These are phyloP conservation scores for Coemansia linderi DNA, from an alignment of 371 early-diverging fungal species.

Conservation along the genomic window DNA sequence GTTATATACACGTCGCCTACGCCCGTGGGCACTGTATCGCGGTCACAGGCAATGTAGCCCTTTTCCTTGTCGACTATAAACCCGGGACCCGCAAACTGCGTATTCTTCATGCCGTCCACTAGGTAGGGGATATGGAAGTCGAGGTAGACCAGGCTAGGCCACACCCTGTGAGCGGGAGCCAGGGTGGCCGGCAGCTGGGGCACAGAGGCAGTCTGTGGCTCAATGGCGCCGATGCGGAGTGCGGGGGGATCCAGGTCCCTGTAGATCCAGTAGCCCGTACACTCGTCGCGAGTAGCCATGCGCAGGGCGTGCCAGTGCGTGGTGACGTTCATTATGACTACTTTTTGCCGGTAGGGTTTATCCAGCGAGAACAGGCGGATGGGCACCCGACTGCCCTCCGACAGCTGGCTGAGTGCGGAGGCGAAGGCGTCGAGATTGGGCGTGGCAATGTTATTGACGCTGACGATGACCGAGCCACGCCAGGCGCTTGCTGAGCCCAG, in stretches of 20 bases:
- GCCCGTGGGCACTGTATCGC: conserved; percentile 77
- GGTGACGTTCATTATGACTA: conserved; percentile 76
- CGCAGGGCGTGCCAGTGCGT: conserved; percentile 82
- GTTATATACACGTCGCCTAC: conserved; percentile 77
- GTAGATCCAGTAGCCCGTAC: conserved; percentile 83
- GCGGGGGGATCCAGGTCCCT: conserved; percentile 65
- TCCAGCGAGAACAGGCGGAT: conserved; percentile 72
- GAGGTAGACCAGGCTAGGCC: conserved; percentile 72
- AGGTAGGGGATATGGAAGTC: conserved; percentile 72
- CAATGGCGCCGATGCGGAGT: conserved; percentile 49
- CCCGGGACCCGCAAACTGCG: conserved; percentile 73
- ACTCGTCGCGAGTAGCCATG: conserved; percentile 75
- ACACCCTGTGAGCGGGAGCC: conserved; percentile 63
- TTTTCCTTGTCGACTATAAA: conserved; percentile 72
- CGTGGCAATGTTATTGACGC: conserved; percentile 69
- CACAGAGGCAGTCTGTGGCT: conserved; percentile 65
- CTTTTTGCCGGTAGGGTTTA: conserved; percentile 66
- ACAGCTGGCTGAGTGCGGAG: conserved; percentile 62
- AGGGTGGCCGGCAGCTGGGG: conserved; percentile 64
- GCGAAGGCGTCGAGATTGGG: conserved; percentile 79
- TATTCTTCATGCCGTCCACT: conserved; percentile 70
- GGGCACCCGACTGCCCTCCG: conserved; percentile 79
- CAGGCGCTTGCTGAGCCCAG: conserved; percentile 63
- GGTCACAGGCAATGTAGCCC: conserved; percentile 76
- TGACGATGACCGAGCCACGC: conserved; percentile 66